Base-by-base conservation (phyloP, 208 protist species). In the Wallacemonas sp. region DNA sequence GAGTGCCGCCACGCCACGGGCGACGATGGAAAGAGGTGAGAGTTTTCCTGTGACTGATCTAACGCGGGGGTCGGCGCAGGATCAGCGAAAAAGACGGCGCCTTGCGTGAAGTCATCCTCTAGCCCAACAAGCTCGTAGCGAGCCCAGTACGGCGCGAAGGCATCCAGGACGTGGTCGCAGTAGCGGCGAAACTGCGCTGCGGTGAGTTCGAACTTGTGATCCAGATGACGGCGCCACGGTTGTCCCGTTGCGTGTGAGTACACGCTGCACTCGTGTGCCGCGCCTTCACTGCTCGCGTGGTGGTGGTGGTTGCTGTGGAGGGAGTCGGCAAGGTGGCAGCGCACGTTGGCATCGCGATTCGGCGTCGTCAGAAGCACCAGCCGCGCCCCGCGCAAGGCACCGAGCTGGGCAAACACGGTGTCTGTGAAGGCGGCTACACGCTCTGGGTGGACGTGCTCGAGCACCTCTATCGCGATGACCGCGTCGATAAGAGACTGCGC, bases 151-250 rank as follows among this genome's bases (percentile, higher is more conserved):
- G 61, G 47, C 9, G 47, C 36, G 68, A 78, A 83, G 17, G 34
- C 64, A 38, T 47, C 43, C 49, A 79, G 29, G 30, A 91, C 70
- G 49, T 81, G 77, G 54, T 72, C 72, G 54, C 80, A 85, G 64
- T 85, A 85, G 0, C 44, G 30, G 23, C 16, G 2, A 48, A 83
- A 85, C 64, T 91, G 85, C 11, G 30, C 21, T 1, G 61, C 61
- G 24, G 78, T 86, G 30, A 91, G 77, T 64, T 91, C 78, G 60
- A 91, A 91, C 43, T 70, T 71, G 56, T 91, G 81, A 17, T 71
- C 81, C 19, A 23, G 36, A 46, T 85, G 81, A 2, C 81, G 74
- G 0, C 73, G 65, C 6, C 52, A 44, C 4, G 73, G 73, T 12
- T 34, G 33, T 2, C 9, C 1, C 21, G 33, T 43, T 36, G 41